These are phyloP conservation scores for Erigeron philadelphicus DNA, from an alignment of 140 eudicot species.

Conservation along the genomic window DNA sequence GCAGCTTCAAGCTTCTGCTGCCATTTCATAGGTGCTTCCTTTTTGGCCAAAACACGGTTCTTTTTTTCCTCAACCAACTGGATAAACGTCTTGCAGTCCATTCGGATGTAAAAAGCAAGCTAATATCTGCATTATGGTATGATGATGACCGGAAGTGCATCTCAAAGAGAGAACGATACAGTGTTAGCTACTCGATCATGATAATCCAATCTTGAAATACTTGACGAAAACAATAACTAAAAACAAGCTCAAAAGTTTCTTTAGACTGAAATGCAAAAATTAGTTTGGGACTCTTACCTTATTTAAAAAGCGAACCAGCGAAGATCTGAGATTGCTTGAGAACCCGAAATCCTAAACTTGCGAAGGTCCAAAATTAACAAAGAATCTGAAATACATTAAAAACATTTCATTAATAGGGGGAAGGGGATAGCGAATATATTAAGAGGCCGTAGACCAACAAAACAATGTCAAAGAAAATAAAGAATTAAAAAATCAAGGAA, in stretches of 20 bases:
- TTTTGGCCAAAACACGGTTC: slow-evolving; percentile 63
- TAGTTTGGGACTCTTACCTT: slow-evolving; percentile 36
- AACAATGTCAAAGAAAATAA: not conserved
- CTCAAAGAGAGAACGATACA: slow-evolving; percentile 93
- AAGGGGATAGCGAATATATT: not conserved
- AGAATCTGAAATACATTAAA: slow-evolving; percentile 24
- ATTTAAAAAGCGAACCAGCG: slow-evolving; percentile 12
- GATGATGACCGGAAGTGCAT: slow-evolving; percentile 95
- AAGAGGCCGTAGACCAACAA: not conserved
- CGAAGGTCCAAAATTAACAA: slow-evolving; percentile 1
- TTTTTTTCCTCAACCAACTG: slow-evolving; percentile 96
- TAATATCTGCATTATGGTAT: slow-evolving; percentile 90
- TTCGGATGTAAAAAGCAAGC: slow-evolving; percentile 48
- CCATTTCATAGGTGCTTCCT: slow-evolving; percentile 97
- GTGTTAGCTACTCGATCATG: slow-evolving; percentile 76
- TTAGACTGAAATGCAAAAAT: not conserved
- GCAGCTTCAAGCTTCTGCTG: slow-evolving; percentile 96
- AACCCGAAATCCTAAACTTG: slow-evolving; percentile 34
- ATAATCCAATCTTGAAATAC: not conserved
- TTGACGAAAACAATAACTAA: too few species aligned
- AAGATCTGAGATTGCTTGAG: slow-evolving; percentile 29
- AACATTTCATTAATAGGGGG: not conserved
- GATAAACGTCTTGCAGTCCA: slow-evolving; percentile 91
- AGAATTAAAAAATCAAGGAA: not conserved
- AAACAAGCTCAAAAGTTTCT: not conserved